Base-by-base conservation (phyloP, 2,329 filamentous ascomycete species). In the Colletotrichum kahawae region DNA sequence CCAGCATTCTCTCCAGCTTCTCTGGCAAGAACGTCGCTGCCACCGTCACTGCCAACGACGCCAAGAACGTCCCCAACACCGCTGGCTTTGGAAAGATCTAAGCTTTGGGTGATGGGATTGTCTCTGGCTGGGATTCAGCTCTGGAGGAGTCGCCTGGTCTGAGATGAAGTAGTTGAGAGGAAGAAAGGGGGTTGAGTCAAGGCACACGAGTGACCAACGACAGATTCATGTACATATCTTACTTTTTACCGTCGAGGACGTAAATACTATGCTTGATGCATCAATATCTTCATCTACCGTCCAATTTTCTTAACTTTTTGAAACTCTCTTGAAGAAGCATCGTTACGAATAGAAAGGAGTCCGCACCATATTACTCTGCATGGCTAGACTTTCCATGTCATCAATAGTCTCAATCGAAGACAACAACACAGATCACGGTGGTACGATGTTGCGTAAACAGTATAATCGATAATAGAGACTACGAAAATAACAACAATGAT, bases 21-120 rank as follows among this genome's bases (percentile, higher is more conserved):
- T 16, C 64, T n/a, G 74, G 74, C 36, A 76, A 76, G 74, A 76
- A 74, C 57, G 80, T 91, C 77, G 90, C 90, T 14, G 78, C 83
- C 71, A 87, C 88, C 16, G 72, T 78, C 16, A 78, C 83, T 31
- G 82, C 82, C 64, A 79, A 78, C 60, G 81, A 82, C 31, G 85
- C 82, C 76, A 81, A 84, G 67, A 83, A 76, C 51, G 84, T 88
- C 65, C 79, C 79, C 18, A 82, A 79, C 72, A 84, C 81, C 54
- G 87, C 88, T 77, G 88, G 88, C 10, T 85, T 89, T 75, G 88
- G 88, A 33, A 85, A 82, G 67, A 80, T 87, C 71, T 87, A 83
- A 77, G 72, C 67, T 60, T 24, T 3, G 16, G 38, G 2, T 66
- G 21, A 18, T n/a, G 21, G 13, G 38, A 48, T 4, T 48, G 9